Evolutionary conservation across 345 rosid species (phyloP).

Genomic region (Sisymbrium irio): DNA sequence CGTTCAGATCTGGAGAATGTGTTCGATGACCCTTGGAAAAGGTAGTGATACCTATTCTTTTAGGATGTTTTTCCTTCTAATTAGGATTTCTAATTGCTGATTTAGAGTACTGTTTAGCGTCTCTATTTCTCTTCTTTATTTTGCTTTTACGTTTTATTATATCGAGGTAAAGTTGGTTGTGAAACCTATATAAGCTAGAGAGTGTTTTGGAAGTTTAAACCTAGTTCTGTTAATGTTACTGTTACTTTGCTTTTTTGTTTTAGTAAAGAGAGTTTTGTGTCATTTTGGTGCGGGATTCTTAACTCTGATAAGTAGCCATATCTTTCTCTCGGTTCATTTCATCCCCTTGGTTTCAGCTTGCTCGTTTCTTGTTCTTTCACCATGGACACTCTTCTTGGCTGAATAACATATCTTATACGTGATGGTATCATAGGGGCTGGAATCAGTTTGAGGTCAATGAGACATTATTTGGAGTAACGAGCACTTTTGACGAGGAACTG

Average conservation of each 20-base stretch:
- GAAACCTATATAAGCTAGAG: background rate
- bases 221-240: background rate
- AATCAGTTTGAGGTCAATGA: conserved; percentile 87
- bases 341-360: background rate
- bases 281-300: background rate
- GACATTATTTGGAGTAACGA: conserved; percentile 79
- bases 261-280: background rate
- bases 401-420: background rate
- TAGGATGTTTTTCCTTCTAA: conserved; percentile 9
- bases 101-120: background rate
- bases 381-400: background rate
- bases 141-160: background rate
- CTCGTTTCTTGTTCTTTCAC: background rate
- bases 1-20: conserved; percentile 72
- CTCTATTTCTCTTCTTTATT: conserved; percentile 9
- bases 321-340: background rate
- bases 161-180: background rate
- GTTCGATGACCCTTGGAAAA: conserved; percentile 69
- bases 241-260: background rate
- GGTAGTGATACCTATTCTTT: conserved; percentile 42
- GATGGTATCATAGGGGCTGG: conserved; percentile 61
- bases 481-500: conserved; percentile 87
- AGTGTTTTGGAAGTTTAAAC: background rate
- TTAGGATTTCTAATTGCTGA: conserved; percentile 6
- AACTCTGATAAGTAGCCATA: background rate